A percentile compares a stretch with the other conserved stretches of the same genome.
phyloP scores from a whole-genome alignment of 257 asterid species.

The Perilla frutescens region DNA sequence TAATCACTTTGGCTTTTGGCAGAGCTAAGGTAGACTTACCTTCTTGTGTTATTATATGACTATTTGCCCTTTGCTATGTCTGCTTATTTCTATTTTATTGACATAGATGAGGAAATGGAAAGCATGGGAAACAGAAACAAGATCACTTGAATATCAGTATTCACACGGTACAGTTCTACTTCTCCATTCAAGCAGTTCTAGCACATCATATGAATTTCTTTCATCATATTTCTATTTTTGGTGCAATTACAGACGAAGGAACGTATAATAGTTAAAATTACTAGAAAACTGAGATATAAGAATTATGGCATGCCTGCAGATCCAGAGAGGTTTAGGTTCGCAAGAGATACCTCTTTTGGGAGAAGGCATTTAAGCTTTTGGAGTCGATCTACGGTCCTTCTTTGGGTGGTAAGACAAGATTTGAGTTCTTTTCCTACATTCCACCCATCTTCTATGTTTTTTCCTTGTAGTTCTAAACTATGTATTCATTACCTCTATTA shows the following conservation, averaged over 20 bases:
- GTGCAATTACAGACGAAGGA: not conserved
- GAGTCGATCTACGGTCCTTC: constrained; percentile 53
- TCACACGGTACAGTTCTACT: constrained; percentile 47
- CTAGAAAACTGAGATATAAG: not conserved
- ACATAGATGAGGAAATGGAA: constrained; percentile 74
- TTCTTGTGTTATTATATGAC: not conserved
- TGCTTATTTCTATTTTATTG: not conserved
- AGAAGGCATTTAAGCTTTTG: constrained; percentile 64
- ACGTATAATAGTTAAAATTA: not conserved
- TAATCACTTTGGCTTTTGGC: constrained; percentile 56
- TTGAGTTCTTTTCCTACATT: not conserved
- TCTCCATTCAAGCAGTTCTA: not conserved
- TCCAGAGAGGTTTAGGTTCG: constrained; percentile 62
- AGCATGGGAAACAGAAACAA: constrained; percentile 74
- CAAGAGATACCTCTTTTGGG: constrained; percentile 70
- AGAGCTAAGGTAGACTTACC: constrained; percentile 50
- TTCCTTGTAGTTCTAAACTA: not conserved
- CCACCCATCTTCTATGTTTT: not conserved
- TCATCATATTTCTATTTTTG: too few species aligned
- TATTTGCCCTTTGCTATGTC: not conserved
- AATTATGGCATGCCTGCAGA: constrained; percentile 39
- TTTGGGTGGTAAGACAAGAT: constrained; percentile 48
- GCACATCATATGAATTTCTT: not conserved
- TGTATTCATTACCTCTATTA: not conserved
- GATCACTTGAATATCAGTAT: constrained; percentile 57